Evolutionary conservation across 225 moss, liverwort and hornwort species (phyloP), one percentile per base, ranked within the genome.

Genomic region (Pseudisothecium myosuroides): DNA sequence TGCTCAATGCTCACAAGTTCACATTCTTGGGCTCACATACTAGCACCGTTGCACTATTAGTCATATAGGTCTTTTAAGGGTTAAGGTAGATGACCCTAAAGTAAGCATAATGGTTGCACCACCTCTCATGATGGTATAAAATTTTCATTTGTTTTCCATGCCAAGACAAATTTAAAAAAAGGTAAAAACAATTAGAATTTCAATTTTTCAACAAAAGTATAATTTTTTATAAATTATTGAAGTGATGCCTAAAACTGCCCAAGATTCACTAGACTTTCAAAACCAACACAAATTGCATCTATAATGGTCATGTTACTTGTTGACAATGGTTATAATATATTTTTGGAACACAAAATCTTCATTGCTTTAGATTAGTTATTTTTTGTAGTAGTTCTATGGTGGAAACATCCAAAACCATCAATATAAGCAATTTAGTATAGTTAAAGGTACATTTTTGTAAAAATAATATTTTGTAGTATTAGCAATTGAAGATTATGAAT

Each of bases 21-120:
- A n/a, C n/a, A n/a, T n/a, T n/a, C n/a, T n/a, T n/a, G n/a, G n/a
- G n/a, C n/a, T n/a, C n/a, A n/a, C n/a, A n/a, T n/a, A n/a, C n/a
- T n/a, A n/a, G n/a, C n/a, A n/a, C n/a, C n/a, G n/a, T n/a, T n/a
- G n/a, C n/a, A n/a, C n/a, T n/a, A 24, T 23, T 13, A 69, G 14
- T 39, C 2, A 2, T 12, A 2, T 23, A 68, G 7, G 68, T 39
- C 23, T 39, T 39, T 23, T n/a, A 2, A 23, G 0, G 14, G 4
- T 41, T 41, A 26, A 41, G 1, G 14, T 26, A 71, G 41, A 71
- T 41, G 69, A 71, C 3, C 4, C 2, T 5, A 71, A 26, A 26
- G 9, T 0, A 3, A 3, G 14, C 2, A 41, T 0, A 69, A 39
- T 69, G 14, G 14, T 26, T 41, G 23, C 7, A 12, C 2, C 4